Base-by-base conservation (phyloP, 768 basidiomycete species). In the Agaricus blazei region DNA sequence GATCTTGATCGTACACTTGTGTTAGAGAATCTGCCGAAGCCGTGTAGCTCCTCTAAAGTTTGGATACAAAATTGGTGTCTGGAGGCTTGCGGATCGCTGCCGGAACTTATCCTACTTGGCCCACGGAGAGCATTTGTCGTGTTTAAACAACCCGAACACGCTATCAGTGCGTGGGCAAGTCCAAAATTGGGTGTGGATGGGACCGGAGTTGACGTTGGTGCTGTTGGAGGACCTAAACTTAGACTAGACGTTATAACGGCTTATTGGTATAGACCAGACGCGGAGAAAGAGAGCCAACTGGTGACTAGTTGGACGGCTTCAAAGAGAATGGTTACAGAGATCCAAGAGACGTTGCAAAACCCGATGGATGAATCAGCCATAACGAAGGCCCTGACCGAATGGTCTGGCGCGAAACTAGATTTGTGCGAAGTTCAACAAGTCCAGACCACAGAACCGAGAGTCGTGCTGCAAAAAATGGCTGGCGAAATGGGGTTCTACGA, bases 11-110 rank as follows among this genome's bases (percentile, higher is more conserved):
- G 78, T 12, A 80, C 82, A 1, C 66, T 85, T 28, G 78, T 85
- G 26, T 75, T 85, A 67, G 81, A 83, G 58, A 75, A 76, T 51
- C 66, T 85, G 4, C 82, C 82, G 1, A 80, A 79, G 57, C 19
- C 19, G 19, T 63, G 71, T 3, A 70, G 74, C 59, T 76, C 81
- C 44, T 73, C 68, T 4, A 60, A 59, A 3, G 70, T 71, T 24
- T 82, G 72, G 60, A 66, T 78, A 34, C 68, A 69, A 40, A 62
- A 59, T 19, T 83, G 82, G 80, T 68, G 71, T 52, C 70, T 68
- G 52, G 60, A 61, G 42, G 75, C 72, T 4, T 74, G 70, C 47
- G 69, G 65, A 0, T 63, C 68, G 15, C 57, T 63, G 24, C 77
- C 80, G 7, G 66, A 73, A 24, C 71, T 74, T 42, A 53, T 76